Conservation (phyloP, 805 yeast species). For the Starmerella geochares region DNA sequence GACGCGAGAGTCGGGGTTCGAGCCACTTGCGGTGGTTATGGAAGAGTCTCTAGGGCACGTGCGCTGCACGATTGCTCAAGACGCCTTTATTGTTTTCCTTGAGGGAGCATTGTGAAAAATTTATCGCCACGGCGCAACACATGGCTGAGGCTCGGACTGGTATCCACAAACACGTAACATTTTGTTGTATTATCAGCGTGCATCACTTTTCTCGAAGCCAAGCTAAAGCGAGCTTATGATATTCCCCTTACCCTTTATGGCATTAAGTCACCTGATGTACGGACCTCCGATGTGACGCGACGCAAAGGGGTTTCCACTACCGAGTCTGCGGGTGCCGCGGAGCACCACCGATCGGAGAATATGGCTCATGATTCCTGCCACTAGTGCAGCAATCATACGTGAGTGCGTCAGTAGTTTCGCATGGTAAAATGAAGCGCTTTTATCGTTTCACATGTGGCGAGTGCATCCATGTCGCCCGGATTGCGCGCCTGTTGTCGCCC, state of each 20-base stretch:
- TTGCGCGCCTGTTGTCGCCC: background rate
- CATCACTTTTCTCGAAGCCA: background rate
- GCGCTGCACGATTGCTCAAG: no score
- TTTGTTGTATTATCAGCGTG: background rate
- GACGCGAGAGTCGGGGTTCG: background rate
- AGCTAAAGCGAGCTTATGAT: no score
- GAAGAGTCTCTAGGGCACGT: background rate
- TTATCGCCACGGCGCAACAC: no score
- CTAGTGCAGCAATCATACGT: no score
- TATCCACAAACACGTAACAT: no score
- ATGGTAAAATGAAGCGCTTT: no score
- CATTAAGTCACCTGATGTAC: background rate
- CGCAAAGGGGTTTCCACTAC: background rate
- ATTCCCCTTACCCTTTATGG: background rate
- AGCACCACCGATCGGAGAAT: background rate
- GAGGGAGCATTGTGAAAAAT: no score
- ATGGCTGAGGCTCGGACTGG: no score
- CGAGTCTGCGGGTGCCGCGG: conserved; percentile 3
- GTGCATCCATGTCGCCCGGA: background rate
- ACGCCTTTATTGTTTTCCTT: no score
- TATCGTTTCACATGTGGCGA: no score
- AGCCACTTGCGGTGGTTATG: background rate
- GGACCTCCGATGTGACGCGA: background rate
- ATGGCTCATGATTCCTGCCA: no score
- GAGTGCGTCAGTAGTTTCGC: no score